Evolutionary conservation across 768 basidiomycete species (phyloP), one percentile per base, ranked within the genome.

Genomic region (Clavulina sp.): DNA sequence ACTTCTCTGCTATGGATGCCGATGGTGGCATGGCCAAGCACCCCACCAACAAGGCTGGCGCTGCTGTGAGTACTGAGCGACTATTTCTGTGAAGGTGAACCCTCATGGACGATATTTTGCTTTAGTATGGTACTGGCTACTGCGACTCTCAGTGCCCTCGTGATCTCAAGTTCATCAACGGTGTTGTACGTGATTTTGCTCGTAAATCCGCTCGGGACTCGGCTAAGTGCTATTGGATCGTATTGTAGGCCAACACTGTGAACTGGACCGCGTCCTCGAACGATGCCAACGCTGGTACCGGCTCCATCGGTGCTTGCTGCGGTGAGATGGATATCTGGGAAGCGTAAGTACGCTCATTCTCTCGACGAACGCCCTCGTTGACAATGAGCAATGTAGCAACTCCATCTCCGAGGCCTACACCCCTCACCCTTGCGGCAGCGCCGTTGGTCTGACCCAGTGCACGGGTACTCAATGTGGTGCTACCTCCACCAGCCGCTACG

Each of bases 101-200:
- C n/a, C n/a, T n/a, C n/a, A n/a, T n/a, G n/a, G n/a, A n/a, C n/a
- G n/a, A n/a, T n/a, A n/a, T n/a, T n/a, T n/a, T n/a, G n/a, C n/a
- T n/a, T n/a, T 69, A 73, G 62, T 78, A 72, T 63, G 75, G 76
- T 41, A 76, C 75, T n/a, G 77, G 77, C 13, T 78, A 78, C 64
- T 77, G 77, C 62, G 76, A 78, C 61, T 70, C 76, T 18, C 75
- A 77, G 60, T 76, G 75, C 64, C 74, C 74, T 1, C 67, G 67
- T 33, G 75, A 76, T 60, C 63, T 77, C 64, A 76, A 77, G 66
- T 76, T 75, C 66, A 76, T 77, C 59, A 66, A 70, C 61, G 76
- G 76, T 56, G 61, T 65, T 63, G 74, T 46, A 54, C 68, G 64
- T 13, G 21, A 46, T 46, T n/a, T n/a, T n/a, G n/a, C n/a, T n/a